Base-by-base conservation (phyloP, 179 eudicot genomes). In the Beta lomatogona region DNA sequence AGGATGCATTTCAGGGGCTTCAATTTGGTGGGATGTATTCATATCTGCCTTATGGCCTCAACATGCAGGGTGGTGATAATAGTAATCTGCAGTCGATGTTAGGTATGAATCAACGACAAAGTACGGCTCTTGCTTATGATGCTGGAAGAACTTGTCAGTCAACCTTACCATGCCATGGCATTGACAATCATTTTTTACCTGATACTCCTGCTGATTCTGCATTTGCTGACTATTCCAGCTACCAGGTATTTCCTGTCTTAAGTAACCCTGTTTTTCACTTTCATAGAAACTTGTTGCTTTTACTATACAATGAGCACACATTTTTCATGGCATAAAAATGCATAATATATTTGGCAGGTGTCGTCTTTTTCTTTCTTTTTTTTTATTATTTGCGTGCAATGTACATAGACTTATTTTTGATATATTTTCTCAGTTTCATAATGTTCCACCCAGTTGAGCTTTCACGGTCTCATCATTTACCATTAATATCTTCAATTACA, bases 1-100 rank as follows among this genome's bases (percentile, higher is more conserved):
- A 85, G 28, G 87, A 81, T 46, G 84, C 80, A 58, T 67, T 78
- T 68, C 87, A 85, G 71, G 87, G 84, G 55, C 75, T 84, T 25
- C 84, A 85, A 76, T 78, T 81, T 78, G 82, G 78, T 50, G 79
- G 71, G 22, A 79, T 81, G 65, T 78, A 85, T 77, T 79, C 84
- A 15, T 84, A 77, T 31, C 75, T 81, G 36, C 80, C 81, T 13
- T 76, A 74, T 0, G 76, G 82, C 54, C 61, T 81, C 61, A 73
- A 81, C 73, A 77, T 85, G 82, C 84, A 79, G 52, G 52, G 52
- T 19, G 77, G 78, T 14, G 82, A 57, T 46, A 84, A 5, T 68
- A 41, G 12, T 25, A 72, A 52, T 73, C 31, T 81, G 61, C 79
- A 77, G 79, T 65, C 76, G 12, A 57, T 84, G 77, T 41, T 81